Evolutionary conservation across 2,329 filamentous ascomycete species (phyloP).

Genomic region (Talaromyces albobiverticillius): DNA sequence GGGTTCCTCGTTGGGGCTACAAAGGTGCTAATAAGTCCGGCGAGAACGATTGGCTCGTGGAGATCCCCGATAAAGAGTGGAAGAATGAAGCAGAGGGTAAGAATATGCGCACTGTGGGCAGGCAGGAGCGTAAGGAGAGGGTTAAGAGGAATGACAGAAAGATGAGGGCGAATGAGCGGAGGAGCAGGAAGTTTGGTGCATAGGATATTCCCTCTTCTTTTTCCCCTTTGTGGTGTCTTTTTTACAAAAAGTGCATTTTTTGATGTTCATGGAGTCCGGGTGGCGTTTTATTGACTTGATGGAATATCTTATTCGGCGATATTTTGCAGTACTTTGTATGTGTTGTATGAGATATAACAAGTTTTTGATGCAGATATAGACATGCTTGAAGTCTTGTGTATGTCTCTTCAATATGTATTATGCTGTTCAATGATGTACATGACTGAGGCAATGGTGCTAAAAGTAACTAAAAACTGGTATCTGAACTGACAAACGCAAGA

Average conservation of each 20-base stretch:
- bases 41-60: slow-evolving; percentile 84
- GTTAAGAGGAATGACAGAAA: slow-evolving; percentile 63
- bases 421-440: background rate
- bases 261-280: background rate
- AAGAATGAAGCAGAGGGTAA: slow-evolving; percentile 65
- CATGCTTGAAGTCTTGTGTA: background rate
- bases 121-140: slow-evolving; percentile 67
- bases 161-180: slow-evolving; percentile 64
- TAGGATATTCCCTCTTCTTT: slow-evolving; percentile 4
- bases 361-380: background rate
- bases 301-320: background rate
- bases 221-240: background rate
- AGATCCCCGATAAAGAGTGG: slow-evolving; percentile 77
- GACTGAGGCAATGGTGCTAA: background rate
- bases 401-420: slow-evolving; percentile 5
- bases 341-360: background rate
- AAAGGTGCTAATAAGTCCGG: slow-evolving; percentile 83
- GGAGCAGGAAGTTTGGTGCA: slow-evolving; percentile 34
- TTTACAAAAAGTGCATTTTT: slow-evolving; percentile 14
- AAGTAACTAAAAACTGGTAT: background rate
- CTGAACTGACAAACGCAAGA: background rate
- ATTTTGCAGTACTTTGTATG: background rate
- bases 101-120: slow-evolving; percentile 63
- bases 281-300: slow-evolving; percentile 6
- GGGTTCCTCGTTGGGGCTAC: slow-evolving; percentile 94